These are phyloP conservation scores for Berkeleyomyces rouxiae DNA, from an alignment of 2,329 filamentous ascomycete genomes.

Conservation along the genomic window DNA sequence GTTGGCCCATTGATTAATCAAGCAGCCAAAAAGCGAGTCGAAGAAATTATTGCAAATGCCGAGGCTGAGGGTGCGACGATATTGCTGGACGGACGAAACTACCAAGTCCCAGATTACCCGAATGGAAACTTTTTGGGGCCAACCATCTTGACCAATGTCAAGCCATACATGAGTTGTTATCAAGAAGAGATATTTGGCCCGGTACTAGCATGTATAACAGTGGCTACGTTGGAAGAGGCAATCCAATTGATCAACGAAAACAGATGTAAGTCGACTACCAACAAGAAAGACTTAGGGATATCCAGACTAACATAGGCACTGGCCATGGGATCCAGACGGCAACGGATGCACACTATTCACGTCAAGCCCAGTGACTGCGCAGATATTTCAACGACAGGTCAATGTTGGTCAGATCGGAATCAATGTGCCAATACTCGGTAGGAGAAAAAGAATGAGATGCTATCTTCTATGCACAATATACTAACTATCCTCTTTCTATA, in stretches of 20 bases:
- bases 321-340: conserved; percentile 13
- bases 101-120: conserved; percentile 15
- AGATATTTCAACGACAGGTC: conserved; percentile 16
- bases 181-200: conserved; percentile 20
- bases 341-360: conserved; percentile 18
- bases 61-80: conserved; percentile 16
- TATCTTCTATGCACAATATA: background rate
- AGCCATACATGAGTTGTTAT: conserved; percentile 17
- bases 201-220: conserved; percentile 16
- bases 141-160: conserved; percentile 17
- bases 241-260: conserved; percentile 20
- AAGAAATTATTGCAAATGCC: conserved; percentile 16
- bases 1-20: conserved; percentile 17
- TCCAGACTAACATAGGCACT: background rate
- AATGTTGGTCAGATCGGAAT: conserved; percentile 18
- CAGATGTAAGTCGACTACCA: conserved; percentile 11
- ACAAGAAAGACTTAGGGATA: background rate
- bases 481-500: background rate
- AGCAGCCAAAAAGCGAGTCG: conserved; percentile 15
- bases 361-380: conserved; percentile 11
- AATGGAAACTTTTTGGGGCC: conserved; percentile 18
- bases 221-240: conserved; percentile 17
- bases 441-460: background rate
- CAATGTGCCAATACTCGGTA: conserved; percentile 17
- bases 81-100: conserved; percentile 17